Evolutionary conservation across 306 rosid genomes (phyloP), one percentile per base, ranked within the genome.

Genomic region (Lathyrus sativus): DNA sequence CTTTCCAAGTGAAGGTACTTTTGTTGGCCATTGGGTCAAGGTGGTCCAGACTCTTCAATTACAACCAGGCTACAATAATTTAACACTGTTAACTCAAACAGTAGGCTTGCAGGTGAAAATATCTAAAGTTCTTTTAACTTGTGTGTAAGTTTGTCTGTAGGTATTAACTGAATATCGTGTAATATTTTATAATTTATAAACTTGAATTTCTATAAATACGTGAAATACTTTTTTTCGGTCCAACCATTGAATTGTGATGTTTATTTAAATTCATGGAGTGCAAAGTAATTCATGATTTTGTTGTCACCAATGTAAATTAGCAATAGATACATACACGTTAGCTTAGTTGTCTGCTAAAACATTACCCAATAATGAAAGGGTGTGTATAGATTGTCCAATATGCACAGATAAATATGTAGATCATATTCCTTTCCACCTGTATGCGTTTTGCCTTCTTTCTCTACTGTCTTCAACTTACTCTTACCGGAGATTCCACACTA

Each of bases 81-180:
- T 93, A 38, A 54, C 83, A 62, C 77, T 90, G 65, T 67, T 90
- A 78, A 43, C 98, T 77, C 78, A 88, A 77, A 85, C 98, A 61
- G 89, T 93, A 43, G 97, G 98, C 66, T 85, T 93, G 77, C 97
- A 88, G 98, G 98, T 90, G 80, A 77, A 78, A 78, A 65, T 71
- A 57, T 45, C 58, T 49, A 33, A 63, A 33, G 17, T 48, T n/a
- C 43, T 78, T 65, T 68, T 61, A 15, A 50, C 26, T 18, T n/a
- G 24, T 62, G 61, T 65, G 17, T 64, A 10, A 9, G 11, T 61
- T 45, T 57, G 11, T 41, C 26, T 19, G 17, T 35, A 37, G 15
- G 31, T 43, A 67, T 72, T 53, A 66, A 72, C 7, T 51, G 62
- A 41, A 4, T 2, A 22, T 43, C 43, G 55, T 13, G 39, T 26